phyloP scores from a whole-genome alignment of 768 basidiomycete species.

The Pleurotus platypus region DNA sequence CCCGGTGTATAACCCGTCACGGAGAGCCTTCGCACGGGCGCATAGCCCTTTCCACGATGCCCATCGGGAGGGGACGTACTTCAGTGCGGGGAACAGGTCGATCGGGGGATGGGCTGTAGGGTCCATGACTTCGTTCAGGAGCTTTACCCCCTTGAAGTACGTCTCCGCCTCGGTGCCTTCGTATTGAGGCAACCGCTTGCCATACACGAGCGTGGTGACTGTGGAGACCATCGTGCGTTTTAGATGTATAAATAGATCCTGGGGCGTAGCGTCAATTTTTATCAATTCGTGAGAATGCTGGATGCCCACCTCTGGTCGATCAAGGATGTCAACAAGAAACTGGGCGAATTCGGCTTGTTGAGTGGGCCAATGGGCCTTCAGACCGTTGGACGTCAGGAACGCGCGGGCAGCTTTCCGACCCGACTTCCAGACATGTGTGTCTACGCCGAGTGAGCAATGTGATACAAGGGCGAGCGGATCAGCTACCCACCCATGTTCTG shows the following conservation, averaged over 20 bases:
- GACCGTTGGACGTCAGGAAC: conserved; percentile 16
- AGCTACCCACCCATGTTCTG: not conserved
- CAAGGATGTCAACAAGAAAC: conserved; percentile 24
- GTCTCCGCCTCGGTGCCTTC: conserved; percentile 3
- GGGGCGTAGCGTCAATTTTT: not conserved
- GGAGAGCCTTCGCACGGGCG: conserved; percentile 4
- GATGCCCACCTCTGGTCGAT: conserved; percentile 18
- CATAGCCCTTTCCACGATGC: conserved; percentile 15
- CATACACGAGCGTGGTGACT: conserved; percentile 10
- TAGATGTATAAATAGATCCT: conserved; percentile 7
- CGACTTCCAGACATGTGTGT: conserved; percentile 7
- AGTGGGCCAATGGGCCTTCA: conserved; percentile 16
- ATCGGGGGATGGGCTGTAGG: conserved; percentile 13
- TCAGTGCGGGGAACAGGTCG: conserved; percentile 12
- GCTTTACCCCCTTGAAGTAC: conserved; percentile 5
- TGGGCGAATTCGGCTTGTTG: conserved; percentile 24
- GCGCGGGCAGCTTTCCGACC: conserved; percentile 13
- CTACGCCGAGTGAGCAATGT: not conserved
- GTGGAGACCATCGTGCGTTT: conserved; percentile 9
- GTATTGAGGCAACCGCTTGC: conserved; percentile 7
- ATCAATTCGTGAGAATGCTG: not conserved
- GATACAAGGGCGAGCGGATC: not conserved
- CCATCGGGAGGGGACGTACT: conserved; percentile 16
- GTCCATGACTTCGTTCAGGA: conserved; percentile 6
- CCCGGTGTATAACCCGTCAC: conserved; percentile 3